Conservation (phyloP, 129 eudicot genomes). For the Helichrysum umbraculigerum region DNA sequence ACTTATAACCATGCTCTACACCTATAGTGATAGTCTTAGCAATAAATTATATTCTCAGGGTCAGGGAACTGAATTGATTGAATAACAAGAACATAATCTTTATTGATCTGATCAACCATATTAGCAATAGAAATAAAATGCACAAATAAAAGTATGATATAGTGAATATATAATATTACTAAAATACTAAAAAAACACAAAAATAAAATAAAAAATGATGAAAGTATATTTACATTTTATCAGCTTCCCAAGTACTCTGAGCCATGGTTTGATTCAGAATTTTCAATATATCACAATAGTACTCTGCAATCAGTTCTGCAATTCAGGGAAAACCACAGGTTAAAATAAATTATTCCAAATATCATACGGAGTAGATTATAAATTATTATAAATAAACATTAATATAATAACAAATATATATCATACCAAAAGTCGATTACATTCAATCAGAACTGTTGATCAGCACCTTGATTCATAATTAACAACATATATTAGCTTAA, state of each 20-base stretch:
- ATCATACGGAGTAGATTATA: too few relatives aligned
- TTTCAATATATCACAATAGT: constrained; percentile 15
- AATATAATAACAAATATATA: neutral
- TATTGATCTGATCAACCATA: constrained; percentile 21
- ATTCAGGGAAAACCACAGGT: neutral
- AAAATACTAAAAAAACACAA: neutral
- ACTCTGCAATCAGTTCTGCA: constrained; percentile 32
- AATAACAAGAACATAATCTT: neutral
- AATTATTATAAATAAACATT: neutral
- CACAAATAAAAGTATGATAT: neutral
- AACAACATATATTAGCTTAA: constrained; percentile 8
- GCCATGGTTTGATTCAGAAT: constrained; percentile 52
- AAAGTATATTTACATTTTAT: constrained; percentile 68
- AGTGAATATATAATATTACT: neutral
- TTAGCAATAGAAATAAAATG: neutral
- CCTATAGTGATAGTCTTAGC: constrained; percentile 7
- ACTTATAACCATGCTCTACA: constrained; percentile 10
- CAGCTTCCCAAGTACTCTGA: constrained; percentile 99
- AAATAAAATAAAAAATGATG: constrained; percentile 5
- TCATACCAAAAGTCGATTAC: constrained; percentile 32
- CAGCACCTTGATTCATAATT: constrained; percentile 23
- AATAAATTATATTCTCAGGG: constrained; percentile 14
- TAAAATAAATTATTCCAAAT: neutral
- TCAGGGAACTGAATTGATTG: too few relatives aligned
- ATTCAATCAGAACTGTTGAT: constrained; percentile 39